phyloP scores from a whole-genome alignment of 2,329 filamentous ascomycete species.

The Penicillium polonicum region DNA sequence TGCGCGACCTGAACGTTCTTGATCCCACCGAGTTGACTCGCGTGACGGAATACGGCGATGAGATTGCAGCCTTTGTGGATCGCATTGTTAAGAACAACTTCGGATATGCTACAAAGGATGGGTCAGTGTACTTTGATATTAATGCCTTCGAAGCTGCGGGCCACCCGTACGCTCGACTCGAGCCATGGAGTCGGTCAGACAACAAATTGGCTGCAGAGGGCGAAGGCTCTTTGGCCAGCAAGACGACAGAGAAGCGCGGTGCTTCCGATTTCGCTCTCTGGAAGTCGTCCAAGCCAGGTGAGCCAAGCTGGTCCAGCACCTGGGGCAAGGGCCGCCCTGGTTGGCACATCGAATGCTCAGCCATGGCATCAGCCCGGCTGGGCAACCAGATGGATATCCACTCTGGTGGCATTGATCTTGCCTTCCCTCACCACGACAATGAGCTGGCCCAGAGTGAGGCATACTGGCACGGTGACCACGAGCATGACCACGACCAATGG shows the following conservation, averaged over 20 bases:
- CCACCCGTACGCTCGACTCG: conserved; percentile 79
- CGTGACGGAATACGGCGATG: conserved; percentile 87
- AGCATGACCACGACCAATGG: conserved; percentile 68
- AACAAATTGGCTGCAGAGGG: conserved; percentile 82
- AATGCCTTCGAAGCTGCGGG: conserved; percentile 78
- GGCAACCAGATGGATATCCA: conserved; percentile 87
- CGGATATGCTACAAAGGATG: conserved; percentile 71
- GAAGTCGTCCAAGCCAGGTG: conserved; percentile 89
- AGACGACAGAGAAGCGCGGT: conserved; percentile 66
- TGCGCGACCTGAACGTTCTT: conserved; percentile 81
- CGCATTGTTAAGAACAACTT: conserved; percentile 81
- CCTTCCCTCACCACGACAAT: conserved; percentile 91
- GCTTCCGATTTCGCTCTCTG: conserved; percentile 86
- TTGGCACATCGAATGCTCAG: conserved; percentile 97
- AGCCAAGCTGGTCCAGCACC: conserved; percentile 83
- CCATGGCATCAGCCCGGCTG: conserved; percentile 89
- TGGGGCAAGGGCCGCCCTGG: conserved; percentile 89
- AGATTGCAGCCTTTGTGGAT: conserved; percentile 83
- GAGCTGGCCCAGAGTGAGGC: conserved; percentile 87
- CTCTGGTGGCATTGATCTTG: conserved; percentile 86
- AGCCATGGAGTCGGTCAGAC: conserved; percentile 82
- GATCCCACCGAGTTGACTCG: conserved; percentile 78
- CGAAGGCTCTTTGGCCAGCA: conserved; percentile 72
- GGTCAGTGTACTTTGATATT: conserved; percentile 94
- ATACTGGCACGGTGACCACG: conserved; percentile 59